phyloP scores from a whole-genome alignment of 2,329 filamentous ascomycete genomes.

The Xylariaceae sp. region DNA sequence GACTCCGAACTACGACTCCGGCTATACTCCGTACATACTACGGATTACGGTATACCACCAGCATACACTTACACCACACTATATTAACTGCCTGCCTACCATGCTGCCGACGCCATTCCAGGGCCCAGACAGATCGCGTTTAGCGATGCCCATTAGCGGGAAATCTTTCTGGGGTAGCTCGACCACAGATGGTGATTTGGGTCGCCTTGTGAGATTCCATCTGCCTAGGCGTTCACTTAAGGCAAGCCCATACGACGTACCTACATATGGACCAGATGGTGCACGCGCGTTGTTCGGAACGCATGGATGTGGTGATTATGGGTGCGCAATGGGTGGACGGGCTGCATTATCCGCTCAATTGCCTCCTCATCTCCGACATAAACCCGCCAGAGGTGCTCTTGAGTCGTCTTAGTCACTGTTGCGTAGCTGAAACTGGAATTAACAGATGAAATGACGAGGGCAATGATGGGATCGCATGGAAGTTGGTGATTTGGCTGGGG shows the following conservation, averaged over 20 bases:
- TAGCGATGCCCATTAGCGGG: constrained; percentile 29
- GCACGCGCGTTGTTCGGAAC: too few relatives aligned
- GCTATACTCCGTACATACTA: too few relatives aligned
- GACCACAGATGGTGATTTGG: constrained; percentile 3
- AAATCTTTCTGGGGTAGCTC: constrained; percentile 35
- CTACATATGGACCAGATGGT: too few relatives aligned
- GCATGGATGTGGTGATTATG: too few relatives aligned
- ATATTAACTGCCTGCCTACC: constrained; percentile 7
- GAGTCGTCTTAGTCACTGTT: constrained; percentile 16
- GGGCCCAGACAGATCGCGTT: constrained; percentile 32
- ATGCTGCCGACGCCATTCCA: constrained; percentile 31
- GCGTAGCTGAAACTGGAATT: constrained; percentile 5
- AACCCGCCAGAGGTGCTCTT: constrained; percentile 9
- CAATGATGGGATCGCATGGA: neutral
- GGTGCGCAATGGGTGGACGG: too few relatives aligned
- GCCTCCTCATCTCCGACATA: constrained; percentile 18
- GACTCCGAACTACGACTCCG: too few relatives aligned
- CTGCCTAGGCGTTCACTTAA: neutral
- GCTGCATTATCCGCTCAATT: constrained; percentile 4
- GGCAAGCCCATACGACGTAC: too few relatives aligned
- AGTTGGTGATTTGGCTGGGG: neutral
- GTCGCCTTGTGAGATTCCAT: neutral
- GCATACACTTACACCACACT: constrained; percentile 1
- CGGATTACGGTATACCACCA: neutral
- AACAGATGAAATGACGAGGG: constrained; percentile 6